Evolutionary conservation across 1,284 basidiomycete species (phyloP).

Genomic region (Naganishia albida): DNA sequence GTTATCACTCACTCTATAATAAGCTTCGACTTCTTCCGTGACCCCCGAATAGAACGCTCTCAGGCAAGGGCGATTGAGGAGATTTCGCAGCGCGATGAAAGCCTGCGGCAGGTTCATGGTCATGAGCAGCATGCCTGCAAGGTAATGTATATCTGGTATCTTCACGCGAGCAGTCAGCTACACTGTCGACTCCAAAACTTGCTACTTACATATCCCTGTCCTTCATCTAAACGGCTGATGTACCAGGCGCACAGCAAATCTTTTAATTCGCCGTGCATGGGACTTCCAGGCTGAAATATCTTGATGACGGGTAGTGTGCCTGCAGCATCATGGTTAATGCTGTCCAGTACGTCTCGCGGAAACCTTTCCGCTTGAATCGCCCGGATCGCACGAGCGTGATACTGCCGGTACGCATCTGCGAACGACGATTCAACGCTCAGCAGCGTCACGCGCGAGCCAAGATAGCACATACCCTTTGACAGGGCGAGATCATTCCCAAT

Average conservation of each 20-base stretch:
- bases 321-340: slow-evolving; percentile 77
- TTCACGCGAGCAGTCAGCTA: slow-evolving; percentile 28
- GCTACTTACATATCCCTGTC: slow-evolving; percentile 69
- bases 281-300: slow-evolving; percentile 78
- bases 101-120: slow-evolving; percentile 74
- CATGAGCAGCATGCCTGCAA: slow-evolving; percentile 86
- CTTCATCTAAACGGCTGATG: slow-evolving; percentile 83
- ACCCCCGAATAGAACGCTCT: slow-evolving; percentile 75
- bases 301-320: slow-evolving; percentile 82
- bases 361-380: slow-evolving; percentile 72
- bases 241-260: slow-evolving; percentile 90
- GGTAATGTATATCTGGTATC: slow-evolving; percentile 54
- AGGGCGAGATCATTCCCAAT: slow-evolving; percentile 86
- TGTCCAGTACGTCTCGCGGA: slow-evolving; percentile 66
- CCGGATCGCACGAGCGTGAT: slow-evolving; percentile 70
- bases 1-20: slow-evolving; percentile 50
- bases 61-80: slow-evolving; percentile 81
- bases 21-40: slow-evolving; percentile 69
- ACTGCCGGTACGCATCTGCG: slow-evolving; percentile 74
- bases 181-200: not conserved
- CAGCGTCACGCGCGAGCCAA: not conserved
- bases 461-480: slow-evolving; percentile 68
- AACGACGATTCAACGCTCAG: slow-evolving; percentile 20
- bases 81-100: slow-evolving; percentile 83
- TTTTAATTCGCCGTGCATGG: slow-evolving; percentile 80